These are phyloP conservation scores for Ceratobasidium sp. DNA, from an alignment of 1,284 basidiomycete species.

Conservation along the genomic window DNA sequence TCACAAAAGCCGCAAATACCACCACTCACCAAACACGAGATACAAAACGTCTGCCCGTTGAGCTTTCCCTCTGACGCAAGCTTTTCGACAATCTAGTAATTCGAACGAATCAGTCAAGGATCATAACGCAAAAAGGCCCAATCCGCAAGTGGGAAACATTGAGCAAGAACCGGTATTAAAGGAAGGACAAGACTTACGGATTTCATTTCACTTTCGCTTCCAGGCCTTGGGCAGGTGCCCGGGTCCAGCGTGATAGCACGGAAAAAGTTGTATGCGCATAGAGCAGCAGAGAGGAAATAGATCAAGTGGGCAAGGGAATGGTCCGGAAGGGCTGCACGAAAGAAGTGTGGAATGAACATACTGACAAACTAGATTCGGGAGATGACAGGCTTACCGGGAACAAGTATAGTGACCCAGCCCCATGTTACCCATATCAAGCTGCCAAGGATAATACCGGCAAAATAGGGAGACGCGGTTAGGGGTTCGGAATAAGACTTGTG, in stretches of 20 bases:
- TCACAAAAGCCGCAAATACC: neutral
- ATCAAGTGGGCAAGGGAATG: slow-evolving; percentile 80
- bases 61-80: slow-evolving; percentile 87
- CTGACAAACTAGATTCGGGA: neutral
- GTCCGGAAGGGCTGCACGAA: slow-evolving; percentile 71
- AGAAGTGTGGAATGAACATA: slow-evolving; percentile 51
- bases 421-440: slow-evolving; percentile 90
- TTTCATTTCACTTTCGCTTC: slow-evolving; percentile 85
- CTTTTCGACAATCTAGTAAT: slow-evolving; percentile 82
- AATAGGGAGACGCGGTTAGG: slow-evolving; percentile 87
- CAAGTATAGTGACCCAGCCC: slow-evolving; percentile 81
- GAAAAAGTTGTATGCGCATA: slow-evolving; percentile 92
- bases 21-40: slow-evolving; percentile 83
- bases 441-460: slow-evolving; percentile 88
- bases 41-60: slow-evolving; percentile 97
- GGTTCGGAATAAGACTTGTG: slow-evolving; percentile 81
- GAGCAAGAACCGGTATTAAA: slow-evolving; percentile 20
- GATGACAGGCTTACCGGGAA: slow-evolving; percentile 65
- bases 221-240: slow-evolving; percentile 86
- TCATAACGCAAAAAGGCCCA: neutral
- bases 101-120: neutral
- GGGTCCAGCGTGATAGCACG: slow-evolving; percentile 89
- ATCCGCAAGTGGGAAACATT: neutral
- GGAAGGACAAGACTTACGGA: slow-evolving; percentile 63
- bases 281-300: slow-evolving; percentile 76